phyloP scores from a whole-genome alignment of 2,329 filamentous ascomycete species.

The Mollisiaceae sp. region DNA sequence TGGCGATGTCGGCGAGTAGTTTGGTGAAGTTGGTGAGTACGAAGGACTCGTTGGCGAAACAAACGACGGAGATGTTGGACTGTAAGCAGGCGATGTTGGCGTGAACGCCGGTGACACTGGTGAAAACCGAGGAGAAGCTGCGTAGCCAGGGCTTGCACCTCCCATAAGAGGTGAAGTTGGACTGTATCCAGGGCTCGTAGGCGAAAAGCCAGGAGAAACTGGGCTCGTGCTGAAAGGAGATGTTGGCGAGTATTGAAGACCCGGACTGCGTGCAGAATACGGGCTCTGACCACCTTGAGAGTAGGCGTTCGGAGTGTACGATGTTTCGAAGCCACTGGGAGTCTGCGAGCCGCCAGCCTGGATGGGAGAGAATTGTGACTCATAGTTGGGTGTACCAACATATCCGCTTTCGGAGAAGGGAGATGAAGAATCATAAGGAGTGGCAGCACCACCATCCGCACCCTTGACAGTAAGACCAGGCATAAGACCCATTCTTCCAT shows the following conservation, averaged over 20 bases:
- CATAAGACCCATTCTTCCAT: constrained; percentile 83
- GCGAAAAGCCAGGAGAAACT: constrained; percentile 54
- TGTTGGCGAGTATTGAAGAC: constrained; percentile 69
- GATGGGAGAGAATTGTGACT: constrained; percentile 77
- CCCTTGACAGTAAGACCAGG: constrained; percentile 79
- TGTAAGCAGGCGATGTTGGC: constrained; percentile 43
- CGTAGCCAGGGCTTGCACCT: constrained; percentile 57
- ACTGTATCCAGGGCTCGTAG: constrained; percentile 43
- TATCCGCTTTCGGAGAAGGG: constrained; percentile 76
- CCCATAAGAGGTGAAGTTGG: constrained; percentile 63
- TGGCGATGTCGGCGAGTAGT: constrained; percentile 74
- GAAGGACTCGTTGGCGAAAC: constrained; percentile 73
- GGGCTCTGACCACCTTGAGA: constrained; percentile 45
- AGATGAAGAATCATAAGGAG: constrained; percentile 89
- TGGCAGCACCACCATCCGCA: constrained; percentile 82
- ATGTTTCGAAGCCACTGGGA: constrained; percentile 66
- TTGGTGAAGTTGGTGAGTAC: constrained; percentile 76
- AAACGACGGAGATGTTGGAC: constrained; percentile 43
- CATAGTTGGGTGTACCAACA: constrained; percentile 62
- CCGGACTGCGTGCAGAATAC: constrained; percentile 53
- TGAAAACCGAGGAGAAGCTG: constrained; percentile 59
- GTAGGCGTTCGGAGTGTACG: constrained; percentile 72
- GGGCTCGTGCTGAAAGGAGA: constrained; percentile 59
- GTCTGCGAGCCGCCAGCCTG: constrained; percentile 75
- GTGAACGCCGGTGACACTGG: constrained; percentile 55